phyloP scores from a whole-genome alignment of 305 asterid species.

The Fraxinus nigra region DNA sequence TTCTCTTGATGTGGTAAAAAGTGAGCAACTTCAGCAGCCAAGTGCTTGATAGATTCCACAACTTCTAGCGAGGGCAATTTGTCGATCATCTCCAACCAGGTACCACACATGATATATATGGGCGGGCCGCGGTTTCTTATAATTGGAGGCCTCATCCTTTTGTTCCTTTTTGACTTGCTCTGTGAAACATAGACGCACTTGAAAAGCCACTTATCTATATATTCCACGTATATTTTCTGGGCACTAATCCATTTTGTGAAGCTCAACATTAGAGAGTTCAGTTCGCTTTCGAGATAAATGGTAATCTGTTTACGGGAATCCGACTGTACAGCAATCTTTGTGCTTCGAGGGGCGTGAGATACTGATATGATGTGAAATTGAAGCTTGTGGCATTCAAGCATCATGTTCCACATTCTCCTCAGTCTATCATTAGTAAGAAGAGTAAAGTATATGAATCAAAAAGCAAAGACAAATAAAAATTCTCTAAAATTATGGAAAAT shows the following conservation, averaged over 20 bases:
- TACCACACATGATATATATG: constrained; percentile 70
- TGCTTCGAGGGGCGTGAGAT: constrained; percentile 58
- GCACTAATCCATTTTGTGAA: constrained; percentile 85
- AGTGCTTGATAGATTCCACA: constrained; percentile 61
- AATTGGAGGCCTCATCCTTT: constrained; percentile 45
- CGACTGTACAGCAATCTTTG: constrained; percentile 53
- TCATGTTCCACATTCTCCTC: constrained; percentile 89
- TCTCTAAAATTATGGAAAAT: not conserved
- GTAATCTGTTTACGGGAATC: constrained; percentile 63
- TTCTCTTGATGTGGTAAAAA: constrained; percentile 81
- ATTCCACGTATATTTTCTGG: constrained; percentile 68
- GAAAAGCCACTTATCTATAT: constrained; percentile 77
- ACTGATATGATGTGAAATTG: constrained; percentile 76
- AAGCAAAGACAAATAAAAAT: not conserved
- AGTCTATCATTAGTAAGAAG: constrained; percentile 43
- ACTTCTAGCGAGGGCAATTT: constrained; percentile 60
- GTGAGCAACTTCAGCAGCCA: constrained; percentile 63
- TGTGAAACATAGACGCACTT: constrained; percentile 64
- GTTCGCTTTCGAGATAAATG: constrained; percentile 54
- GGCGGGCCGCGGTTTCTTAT: constrained; percentile 78
- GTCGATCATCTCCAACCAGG: constrained; percentile 69
- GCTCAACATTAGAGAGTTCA: constrained; percentile 51
- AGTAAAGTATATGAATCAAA: constrained; percentile 9
- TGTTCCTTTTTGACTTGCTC: constrained; percentile 63
- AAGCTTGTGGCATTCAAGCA: constrained; percentile 79